phyloP scores from a whole-genome alignment of 1,284 basidiomycete species.

The Apiotrichum siamense region DNA sequence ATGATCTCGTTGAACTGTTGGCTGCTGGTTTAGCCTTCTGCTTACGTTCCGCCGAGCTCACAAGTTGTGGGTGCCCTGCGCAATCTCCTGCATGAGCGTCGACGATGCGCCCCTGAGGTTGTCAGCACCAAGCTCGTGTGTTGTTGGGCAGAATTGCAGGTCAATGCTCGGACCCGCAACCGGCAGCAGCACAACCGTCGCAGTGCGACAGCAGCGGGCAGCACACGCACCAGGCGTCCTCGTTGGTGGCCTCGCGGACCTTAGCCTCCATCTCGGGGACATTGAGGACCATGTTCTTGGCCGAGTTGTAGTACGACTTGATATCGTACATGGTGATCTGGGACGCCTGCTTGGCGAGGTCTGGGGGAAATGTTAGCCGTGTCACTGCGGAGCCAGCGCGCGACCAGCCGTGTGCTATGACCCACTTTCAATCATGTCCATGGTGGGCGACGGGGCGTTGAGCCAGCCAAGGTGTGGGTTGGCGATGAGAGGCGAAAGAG shows the following conservation, averaged over 20 bases:
- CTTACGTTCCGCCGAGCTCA: slow-evolving; percentile 4
- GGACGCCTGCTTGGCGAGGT: slow-evolving; percentile 46
- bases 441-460: slow-evolving; percentile 1
- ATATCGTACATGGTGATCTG: slow-evolving; percentile 70
- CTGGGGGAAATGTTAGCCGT: slow-evolving; percentile 30
- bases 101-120: slow-evolving; percentile 93
- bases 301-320: slow-evolving; percentile 89
- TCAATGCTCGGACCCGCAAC: neutral
- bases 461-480: neutral
- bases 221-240: slow-evolving; percentile 83
- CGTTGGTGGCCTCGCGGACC: slow-evolving; percentile 94
- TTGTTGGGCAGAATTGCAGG: too few species aligned
- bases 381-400: too few species aligned
- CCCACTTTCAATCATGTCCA: slow-evolving; percentile 16
- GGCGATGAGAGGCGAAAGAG: neutral
- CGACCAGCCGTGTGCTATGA: neutral
- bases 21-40: slow-evolving; percentile 48
- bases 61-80: slow-evolving; percentile 48
- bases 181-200: too few species aligned
- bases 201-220: too few species aligned
- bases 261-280: slow-evolving; percentile 86
- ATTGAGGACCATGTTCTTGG: slow-evolving; percentile 67
- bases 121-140: too few species aligned
- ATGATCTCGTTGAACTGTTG: slow-evolving; percentile 99
- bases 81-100: slow-evolving; percentile 97